Percentiles rank a stretch among this genome's conserved stretches.
Conservation (phyloP, 2,329 filamentous ascomycete genomes). For the Fusarium sp. region DNA sequence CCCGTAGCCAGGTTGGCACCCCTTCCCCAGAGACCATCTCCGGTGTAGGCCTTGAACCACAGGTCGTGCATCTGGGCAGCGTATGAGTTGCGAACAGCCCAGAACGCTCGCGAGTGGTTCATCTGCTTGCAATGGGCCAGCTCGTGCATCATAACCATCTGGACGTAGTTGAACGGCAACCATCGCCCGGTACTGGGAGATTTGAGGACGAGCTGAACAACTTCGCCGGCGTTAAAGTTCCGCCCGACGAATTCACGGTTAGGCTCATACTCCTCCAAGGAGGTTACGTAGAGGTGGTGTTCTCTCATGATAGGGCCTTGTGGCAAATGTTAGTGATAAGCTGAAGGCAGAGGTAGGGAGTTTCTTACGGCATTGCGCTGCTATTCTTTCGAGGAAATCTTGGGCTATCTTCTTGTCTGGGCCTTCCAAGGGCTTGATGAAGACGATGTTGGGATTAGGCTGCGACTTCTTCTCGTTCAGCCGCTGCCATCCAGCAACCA, state of each 20-base stretch:
- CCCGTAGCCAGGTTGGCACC: constrained; percentile 74
- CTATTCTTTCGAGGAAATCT: constrained; percentile 80
- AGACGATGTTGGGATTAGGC: constrained; percentile 83
- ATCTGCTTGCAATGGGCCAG: constrained; percentile 90
- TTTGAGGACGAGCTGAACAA: constrained; percentile 85
- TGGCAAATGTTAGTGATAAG: neutral
- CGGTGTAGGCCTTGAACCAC: constrained; percentile 78
- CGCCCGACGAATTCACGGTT: constrained; percentile 88
- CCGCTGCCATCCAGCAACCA: constrained; percentile 83
- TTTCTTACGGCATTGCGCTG: constrained; percentile 78
- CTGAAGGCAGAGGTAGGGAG: neutral
- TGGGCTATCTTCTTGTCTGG: constrained; percentile 71
- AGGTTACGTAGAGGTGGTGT: constrained; percentile 72
- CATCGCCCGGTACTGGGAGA: constrained; percentile 73
- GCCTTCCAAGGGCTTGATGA: constrained; percentile 83
- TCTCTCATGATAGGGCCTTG: constrained; percentile 77
- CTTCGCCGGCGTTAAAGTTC: constrained; percentile 91
- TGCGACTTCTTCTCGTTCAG: constrained; percentile 80
- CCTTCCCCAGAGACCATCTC: constrained; percentile 86
- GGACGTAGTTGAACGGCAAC: constrained; percentile 86
- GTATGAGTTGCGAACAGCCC: constrained; percentile 81
- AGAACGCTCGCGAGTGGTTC: constrained; percentile 88
- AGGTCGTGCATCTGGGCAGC: constrained; percentile 77
- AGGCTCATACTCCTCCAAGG: constrained; percentile 83
- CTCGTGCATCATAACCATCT: constrained; percentile 97